Evolutionary conservation across 2,329 filamentous ascomycete species (phyloP).

Genomic region (Aspergillus sp.): DNA sequence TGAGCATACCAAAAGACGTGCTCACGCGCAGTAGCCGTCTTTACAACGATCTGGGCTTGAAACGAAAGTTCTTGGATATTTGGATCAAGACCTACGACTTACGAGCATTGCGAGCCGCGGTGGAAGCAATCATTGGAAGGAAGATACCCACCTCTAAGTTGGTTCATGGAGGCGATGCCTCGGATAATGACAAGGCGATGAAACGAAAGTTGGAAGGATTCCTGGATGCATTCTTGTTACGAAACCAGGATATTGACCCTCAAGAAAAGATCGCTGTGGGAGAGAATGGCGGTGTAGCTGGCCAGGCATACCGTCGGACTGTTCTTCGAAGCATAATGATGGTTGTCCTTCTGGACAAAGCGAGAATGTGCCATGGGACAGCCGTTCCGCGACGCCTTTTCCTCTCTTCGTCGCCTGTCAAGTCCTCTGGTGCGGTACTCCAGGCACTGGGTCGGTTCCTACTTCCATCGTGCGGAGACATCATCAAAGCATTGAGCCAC

Average conservation of each 20-base stretch:
- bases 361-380: constrained; percentile 42
- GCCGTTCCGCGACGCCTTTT: constrained; percentile 51
- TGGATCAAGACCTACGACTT: constrained; percentile 62
- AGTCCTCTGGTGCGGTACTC: constrained; percentile 58
- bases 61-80: constrained; percentile 58
- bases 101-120: constrained; percentile 52
- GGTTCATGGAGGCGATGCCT: constrained; percentile 7
- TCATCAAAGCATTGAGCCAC: constrained; percentile 56
- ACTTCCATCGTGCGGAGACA: constrained; percentile 60
- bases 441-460: constrained; percentile 55
- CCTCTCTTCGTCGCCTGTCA: constrained; percentile 53
- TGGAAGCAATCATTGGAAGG: constrained; percentile 62
- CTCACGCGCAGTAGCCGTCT: constrained; percentile 50
- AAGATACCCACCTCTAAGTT: constrained; percentile 37
- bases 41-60: constrained; percentile 59
- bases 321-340: constrained; percentile 62
- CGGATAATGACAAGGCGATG: constrained; percentile 28
- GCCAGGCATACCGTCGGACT: constrained; percentile 57
- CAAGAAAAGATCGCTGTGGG: constrained; percentile 20
- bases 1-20: constrained; percentile 58
- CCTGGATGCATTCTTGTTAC: constrained; percentile 59
- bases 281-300: constrained; percentile 45
- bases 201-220: constrained; percentile 53
- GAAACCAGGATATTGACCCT: constrained; percentile 55
- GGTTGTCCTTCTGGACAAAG: constrained; percentile 60